These are phyloP conservation scores for Nicotiana rustica DNA, from an alignment of 305 asterid species.

Conservation along the genomic window DNA sequence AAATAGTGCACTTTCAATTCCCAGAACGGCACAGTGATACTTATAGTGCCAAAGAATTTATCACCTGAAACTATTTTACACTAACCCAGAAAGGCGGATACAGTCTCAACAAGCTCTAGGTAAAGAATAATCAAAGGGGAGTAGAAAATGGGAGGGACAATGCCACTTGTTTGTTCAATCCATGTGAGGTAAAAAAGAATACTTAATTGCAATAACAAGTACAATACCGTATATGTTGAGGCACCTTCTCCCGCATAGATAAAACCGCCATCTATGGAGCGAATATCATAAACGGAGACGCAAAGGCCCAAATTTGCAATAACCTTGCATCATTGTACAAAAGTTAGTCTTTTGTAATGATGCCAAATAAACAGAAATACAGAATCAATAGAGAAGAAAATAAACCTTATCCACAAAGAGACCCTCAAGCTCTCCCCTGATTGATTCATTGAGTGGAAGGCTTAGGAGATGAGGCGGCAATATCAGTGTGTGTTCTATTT, in stretches of 20 bases:
- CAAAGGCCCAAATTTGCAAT: constrained; percentile 76
- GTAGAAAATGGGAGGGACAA: background rate
- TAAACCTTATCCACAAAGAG: constrained; percentile 80
- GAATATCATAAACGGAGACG: constrained; percentile 74
- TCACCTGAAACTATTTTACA: background rate
- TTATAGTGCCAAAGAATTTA: background rate
- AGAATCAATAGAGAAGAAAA: background rate
- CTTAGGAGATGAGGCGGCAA: constrained; percentile 78
- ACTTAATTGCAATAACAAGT: background rate
- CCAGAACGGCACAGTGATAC: background rate
- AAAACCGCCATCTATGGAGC: constrained; percentile 80
- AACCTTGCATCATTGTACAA: constrained; percentile 52
- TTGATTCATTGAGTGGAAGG: constrained; percentile 69
- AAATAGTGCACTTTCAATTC: background rate
- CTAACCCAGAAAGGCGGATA: background rate
- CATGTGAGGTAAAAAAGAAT: background rate
- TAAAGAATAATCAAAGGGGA: background rate
- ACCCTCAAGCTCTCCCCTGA: constrained; percentile 73
- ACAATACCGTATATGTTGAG: constrained; percentile 79
- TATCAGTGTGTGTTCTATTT: constrained; percentile 75
- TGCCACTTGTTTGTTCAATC: background rate
- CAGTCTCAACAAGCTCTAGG: background rate
- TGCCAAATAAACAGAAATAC: constrained; percentile 12
- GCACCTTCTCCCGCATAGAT: constrained; percentile 79
- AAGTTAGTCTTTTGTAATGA: constrained; percentile 21